A percentile compares a stretch with the other conserved stretches of the same genome.
phyloP scores from a whole-genome alignment of 768 basidiomycete species.

The Pulveroboletus sp. region DNA sequence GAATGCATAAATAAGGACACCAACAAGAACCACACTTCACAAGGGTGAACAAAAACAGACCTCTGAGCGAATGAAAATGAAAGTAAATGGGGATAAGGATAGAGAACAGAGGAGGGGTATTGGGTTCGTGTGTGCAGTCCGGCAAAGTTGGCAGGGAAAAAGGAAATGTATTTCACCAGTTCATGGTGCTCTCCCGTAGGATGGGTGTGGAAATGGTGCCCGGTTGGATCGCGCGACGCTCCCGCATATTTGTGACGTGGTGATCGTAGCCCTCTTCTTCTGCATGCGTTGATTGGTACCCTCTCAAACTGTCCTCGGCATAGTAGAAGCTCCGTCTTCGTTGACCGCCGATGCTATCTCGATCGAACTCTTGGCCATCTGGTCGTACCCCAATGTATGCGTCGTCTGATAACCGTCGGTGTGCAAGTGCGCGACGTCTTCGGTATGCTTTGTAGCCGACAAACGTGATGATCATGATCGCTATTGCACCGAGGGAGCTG shows the following conservation, averaged over 20 bases:
- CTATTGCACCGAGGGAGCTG: slow-evolving; percentile 74
- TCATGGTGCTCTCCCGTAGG: slow-evolving; percentile 79
- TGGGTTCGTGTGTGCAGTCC: slow-evolving; percentile 14
- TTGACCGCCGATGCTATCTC: slow-evolving; percentile 70
- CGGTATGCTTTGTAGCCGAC: slow-evolving; percentile 70
- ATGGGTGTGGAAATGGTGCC: slow-evolving; percentile 72
- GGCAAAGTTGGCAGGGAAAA: background rate
- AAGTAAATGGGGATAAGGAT: background rate
- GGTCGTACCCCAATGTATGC: slow-evolving; percentile 45
- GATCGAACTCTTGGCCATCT: slow-evolving; percentile 73
- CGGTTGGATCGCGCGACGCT: slow-evolving; percentile 59
- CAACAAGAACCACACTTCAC: slow-evolving; percentile 18
- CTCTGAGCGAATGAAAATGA: slow-evolving; percentile 1
- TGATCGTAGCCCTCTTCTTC: slow-evolving; percentile 39
- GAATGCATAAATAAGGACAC: slow-evolving; percentile 25
- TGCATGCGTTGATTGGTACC: slow-evolving; percentile 41
- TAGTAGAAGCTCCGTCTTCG: slow-evolving; percentile 81
- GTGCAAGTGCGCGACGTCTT: slow-evolving; percentile 64
- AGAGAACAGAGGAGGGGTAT: slow-evolving; percentile 9
- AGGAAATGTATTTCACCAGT: slow-evolving; percentile 53
- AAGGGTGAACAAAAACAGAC: slow-evolving; percentile 4
- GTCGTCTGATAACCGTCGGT: slow-evolving; percentile 68
- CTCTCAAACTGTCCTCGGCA: slow-evolving; percentile 79
- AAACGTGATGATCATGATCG: slow-evolving; percentile 67
- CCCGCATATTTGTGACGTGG: slow-evolving; percentile 40